These are phyloP conservation scores for Dichomitus squalens DNA, from an alignment of 1,284 basidiomycete species.

Conservation along the genomic window DNA sequence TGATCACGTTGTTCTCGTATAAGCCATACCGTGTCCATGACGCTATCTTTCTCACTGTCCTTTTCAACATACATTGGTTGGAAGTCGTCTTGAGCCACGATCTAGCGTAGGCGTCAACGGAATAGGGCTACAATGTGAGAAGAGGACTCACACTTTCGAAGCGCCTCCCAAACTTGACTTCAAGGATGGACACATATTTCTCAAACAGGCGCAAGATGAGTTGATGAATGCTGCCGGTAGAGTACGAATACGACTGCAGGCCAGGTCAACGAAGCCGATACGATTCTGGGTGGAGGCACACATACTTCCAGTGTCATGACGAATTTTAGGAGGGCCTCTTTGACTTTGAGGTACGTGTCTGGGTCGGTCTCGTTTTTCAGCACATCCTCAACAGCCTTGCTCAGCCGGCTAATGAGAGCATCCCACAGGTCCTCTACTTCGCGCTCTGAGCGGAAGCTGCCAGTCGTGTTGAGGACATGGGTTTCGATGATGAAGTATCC, in stretches of 20 bases:
- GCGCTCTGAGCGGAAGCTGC: slow-evolving; percentile 81
- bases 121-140: not conserved
- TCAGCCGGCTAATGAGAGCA: slow-evolving; percentile 79
- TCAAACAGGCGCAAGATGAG: slow-evolving; percentile 90
- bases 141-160: slow-evolving; percentile 73
- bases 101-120: slow-evolving; percentile 47
- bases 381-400: slow-evolving; percentile 74
- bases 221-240: slow-evolving; percentile 81
- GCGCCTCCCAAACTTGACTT: slow-evolving; percentile 80
- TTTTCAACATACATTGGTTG: slow-evolving; percentile 88
- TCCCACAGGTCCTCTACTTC: slow-evolving; percentile 99
- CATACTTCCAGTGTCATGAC: slow-evolving; percentile 91
- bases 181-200: slow-evolving; percentile 84
- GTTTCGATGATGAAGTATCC: slow-evolving; percentile 98
- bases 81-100: slow-evolving; percentile 89
- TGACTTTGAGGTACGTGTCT: slow-evolving; percentile 83
- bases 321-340: slow-evolving; percentile 85
- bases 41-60: slow-evolving; percentile 70
- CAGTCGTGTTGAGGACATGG: slow-evolving; percentile 89
- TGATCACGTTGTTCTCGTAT: slow-evolving; percentile 65
- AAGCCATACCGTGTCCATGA: slow-evolving; percentile 88
- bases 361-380: slow-evolving; percentile 81
- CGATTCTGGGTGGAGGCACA: not conserved
- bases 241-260: slow-evolving; percentile 80
- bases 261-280: not conserved